Base-by-base conservation (phyloP, 164 flowering plant species). In the Annona squamosa region DNA sequence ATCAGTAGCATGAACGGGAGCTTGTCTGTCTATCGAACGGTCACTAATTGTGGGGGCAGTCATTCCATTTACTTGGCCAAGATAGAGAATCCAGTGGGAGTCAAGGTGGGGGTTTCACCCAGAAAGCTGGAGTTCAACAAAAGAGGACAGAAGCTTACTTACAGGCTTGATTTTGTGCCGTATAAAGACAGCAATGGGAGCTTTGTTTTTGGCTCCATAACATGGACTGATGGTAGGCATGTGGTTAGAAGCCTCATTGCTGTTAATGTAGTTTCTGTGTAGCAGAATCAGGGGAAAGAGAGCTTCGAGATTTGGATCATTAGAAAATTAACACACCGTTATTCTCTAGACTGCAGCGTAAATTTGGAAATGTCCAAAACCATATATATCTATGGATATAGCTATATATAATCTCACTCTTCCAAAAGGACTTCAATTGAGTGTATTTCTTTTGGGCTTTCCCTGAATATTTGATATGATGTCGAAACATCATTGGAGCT, bases 161-260 rank as follows among this genome's bases (percentile, higher is more conserved):
- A 78, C 63, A 79, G 77, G 75, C 72, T 89, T 42, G 79, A 83
- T 57, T 84, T 89, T 46, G 68, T 26, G 2, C 82, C 87, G 10
- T 67, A 65, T 63, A 77, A 68, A 70, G 76, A 43, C 41, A 81
- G 78, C 46, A 79, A 81, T 72, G 87, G 86, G 71, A 79, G 75
- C 73, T 85, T 82, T 79, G 86, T 83, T n/a, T 85, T 85, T 74
- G 87, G 90, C 46, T 76, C 84, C 7, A 71, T 87, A 78, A 84
- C 81, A 63, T 87, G 90, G 87, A 78, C 70, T 37, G 83, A 84
- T 76, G 85, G 84, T 41, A 65, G 77, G 56, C 82, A 84, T 13
- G 79, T 48, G 9, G 86, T 87, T 17, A 78, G 83, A 59, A 85
- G 86, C 77, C 87, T 89, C 19, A 86, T 86, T 75, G 88, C 77